Percentiles rank a stretch among this genome's conserved stretches.
These are phyloP conservation scores for Ascochyta koolunga DNA, from an alignment of 2,329 filamentous ascomycete species.

Conservation along the genomic window DNA sequence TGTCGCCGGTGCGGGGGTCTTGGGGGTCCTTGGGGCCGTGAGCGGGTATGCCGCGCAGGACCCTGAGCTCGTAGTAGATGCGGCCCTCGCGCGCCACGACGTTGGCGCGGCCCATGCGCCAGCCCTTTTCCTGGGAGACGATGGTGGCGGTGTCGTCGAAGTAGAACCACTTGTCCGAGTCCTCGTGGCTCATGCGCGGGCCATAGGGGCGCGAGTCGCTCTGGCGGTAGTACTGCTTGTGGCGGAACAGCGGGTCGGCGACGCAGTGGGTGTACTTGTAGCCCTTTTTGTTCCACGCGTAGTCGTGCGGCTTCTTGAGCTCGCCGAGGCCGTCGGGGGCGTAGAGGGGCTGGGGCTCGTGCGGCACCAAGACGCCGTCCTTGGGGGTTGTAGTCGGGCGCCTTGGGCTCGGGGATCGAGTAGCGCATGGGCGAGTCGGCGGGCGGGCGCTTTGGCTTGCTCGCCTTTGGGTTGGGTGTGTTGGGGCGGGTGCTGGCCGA, in stretches of 20 bases:
- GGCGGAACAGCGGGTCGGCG: conserved; percentile 84
- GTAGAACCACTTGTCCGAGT: conserved; percentile 83
- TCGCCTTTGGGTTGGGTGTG: conserved; percentile 50
- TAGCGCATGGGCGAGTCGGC: conserved; percentile 58
- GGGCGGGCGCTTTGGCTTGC: conserved; percentile 43
- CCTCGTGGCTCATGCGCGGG: conserved; percentile 89
- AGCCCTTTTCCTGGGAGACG: conserved; percentile 90
- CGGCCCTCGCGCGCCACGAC: conserved; percentile 87
- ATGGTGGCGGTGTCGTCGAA: conserved; percentile 76
- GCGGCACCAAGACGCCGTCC: conserved; percentile 54
- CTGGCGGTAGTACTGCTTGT: conserved; percentile 85
- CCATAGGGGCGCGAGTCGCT: conserved; percentile 85
- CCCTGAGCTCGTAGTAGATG: conserved; percentile 93
- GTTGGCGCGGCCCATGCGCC: conserved; percentile 88
- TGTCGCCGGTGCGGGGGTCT: conserved; percentile 43
- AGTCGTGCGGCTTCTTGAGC: conserved; percentile 57
- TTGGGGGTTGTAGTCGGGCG: conserved; percentile 58
- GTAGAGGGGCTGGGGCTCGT: conserved; percentile 53
- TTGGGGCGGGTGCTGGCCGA: conserved; percentile 47
- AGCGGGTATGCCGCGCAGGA: conserved; percentile 74
- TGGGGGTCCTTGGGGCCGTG: conserved; percentile 49
- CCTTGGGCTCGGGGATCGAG: conserved; percentile 55
- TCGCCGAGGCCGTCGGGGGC: conserved; percentile 51
- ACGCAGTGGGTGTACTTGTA: conserved; percentile 93
- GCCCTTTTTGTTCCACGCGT: conserved; percentile 69